phyloP scores from a whole-genome alignment of 768 basidiomycete genomes.

The Termitomyces sp. region DNA sequence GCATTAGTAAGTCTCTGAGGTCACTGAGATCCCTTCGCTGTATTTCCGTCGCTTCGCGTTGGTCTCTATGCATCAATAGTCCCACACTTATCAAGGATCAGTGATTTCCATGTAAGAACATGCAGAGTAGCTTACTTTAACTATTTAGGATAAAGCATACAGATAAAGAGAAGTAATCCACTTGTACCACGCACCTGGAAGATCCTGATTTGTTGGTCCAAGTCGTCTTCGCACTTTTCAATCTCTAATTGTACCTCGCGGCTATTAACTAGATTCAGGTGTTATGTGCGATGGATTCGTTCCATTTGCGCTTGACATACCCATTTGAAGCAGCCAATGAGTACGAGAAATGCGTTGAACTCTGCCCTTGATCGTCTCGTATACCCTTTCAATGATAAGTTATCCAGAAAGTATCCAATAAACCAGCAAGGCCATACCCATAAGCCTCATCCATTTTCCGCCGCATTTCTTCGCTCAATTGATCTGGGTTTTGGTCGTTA shows the following conservation, averaged over 20 bases:
- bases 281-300: neutral
- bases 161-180: neutral
- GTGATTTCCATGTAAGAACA: neutral
- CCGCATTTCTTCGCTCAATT: conserved; percentile 35
- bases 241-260: conserved; percentile 42
- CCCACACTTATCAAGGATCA: conserved; percentile 18
- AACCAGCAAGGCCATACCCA: conserved; percentile 26
- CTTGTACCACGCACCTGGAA: conserved; percentile 31
- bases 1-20: conserved; percentile 32
- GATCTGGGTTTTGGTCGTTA: conserved; percentile 29
- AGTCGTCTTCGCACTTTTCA: conserved; percentile 34
- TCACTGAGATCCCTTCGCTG: conserved; percentile 26
- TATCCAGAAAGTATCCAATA: neutral
- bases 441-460: conserved; percentile 37
- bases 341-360: conserved; percentile 34
- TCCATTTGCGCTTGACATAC: conserved; percentile 22
- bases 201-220: conserved; percentile 34
- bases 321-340: conserved; percentile 29
- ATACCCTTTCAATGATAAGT: conserved; percentile 25
- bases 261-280: conserved; percentile 31
- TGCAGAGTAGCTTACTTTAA: conserved; percentile 16
- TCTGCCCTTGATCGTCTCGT: conserved; percentile 33
- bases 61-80: conserved; percentile 21
- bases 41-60: conserved; percentile 23
- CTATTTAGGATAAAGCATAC: conserved; percentile 7